Evolutionary conservation across 495 filamentous ascomycete species (phyloP), one percentile per base, ranked within the genome.

Genomic region (Jackrogersella minutella): DNA sequence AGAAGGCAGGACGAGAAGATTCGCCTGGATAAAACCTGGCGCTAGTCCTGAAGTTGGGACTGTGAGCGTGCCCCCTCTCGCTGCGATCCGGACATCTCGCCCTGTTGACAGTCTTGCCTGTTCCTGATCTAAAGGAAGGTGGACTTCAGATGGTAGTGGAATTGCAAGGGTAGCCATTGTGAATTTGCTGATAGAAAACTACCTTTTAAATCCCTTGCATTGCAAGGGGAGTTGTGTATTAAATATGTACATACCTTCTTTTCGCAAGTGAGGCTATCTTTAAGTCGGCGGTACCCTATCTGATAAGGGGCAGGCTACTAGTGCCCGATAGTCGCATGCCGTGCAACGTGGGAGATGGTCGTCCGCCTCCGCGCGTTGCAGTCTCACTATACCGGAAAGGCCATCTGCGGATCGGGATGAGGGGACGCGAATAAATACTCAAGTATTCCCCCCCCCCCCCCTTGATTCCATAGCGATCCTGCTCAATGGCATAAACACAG

Each of bases 251-350:
- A 1, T n/a, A n/a, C n/a, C n/a, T n/a, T 11, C 9, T 9, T 11
- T 47, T 36, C 16, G 43, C 19, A 31, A 30, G 11, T 39, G 33
- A 11, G 30, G 21, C 11, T 46, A 37, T 26, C 43, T 44, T 51
- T 14, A 28, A 28, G 14, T 47, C 31, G 50, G 62, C 37, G 33
- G 49, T 46, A 60, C 40, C 30, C 44, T 21, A 16, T 46, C 31
- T 50, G 31, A 51, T 58, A 28, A 56, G 40, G 33, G 40, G 50
- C 9, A 51, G 46, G 41, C 58, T 34, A 63, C 65, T 37, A 13
- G 36, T 56, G 13, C n/a, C 11, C 41, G 40, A 69, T 69, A 47
- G 40, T 63, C 16, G 28, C 28, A 69, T 64, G 66, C 56, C 49
- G 59, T 68, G 59, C 49, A 24, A 68, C 59, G 41, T 51, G 53